Conservation (phyloP, 768 basidiomycete species). For the Hygrocybe punicea region DNA sequence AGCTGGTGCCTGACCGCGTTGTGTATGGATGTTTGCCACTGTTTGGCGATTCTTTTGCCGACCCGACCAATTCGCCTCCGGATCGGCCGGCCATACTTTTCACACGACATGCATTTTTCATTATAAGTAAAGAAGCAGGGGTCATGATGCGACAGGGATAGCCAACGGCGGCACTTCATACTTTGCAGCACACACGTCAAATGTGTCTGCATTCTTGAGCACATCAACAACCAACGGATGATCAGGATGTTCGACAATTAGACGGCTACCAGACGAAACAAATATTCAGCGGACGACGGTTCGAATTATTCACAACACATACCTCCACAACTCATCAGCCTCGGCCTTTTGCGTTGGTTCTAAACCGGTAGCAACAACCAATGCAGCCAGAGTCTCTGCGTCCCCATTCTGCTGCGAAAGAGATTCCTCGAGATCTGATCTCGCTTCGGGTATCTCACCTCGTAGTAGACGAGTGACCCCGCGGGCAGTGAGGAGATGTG, state of each 20-base stretch:
- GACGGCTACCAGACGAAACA: slow-evolving; percentile 29
- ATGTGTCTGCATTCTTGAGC: slow-evolving; percentile 55
- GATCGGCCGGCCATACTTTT: no score
- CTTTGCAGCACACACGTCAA: slow-evolving; percentile 59
- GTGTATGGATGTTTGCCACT: no score
- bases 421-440: slow-evolving; percentile 77
- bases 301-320: slow-evolving; percentile 27
- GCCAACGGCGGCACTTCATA: slow-evolving; percentile 59
- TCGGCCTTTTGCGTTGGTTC: slow-evolving; percentile 56
- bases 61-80: background rate
- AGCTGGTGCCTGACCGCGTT: no score
- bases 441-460: slow-evolving; percentile 71
- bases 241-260: slow-evolving; percentile 50
- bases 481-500: slow-evolving; percentile 73
- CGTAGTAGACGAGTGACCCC: slow-evolving; percentile 76
- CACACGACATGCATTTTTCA: no score
- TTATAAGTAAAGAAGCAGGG: background rate
- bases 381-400: slow-evolving; percentile 65
- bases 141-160: slow-evolving; percentile 13
- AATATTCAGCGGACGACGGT: slow-evolving; percentile 7
- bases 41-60: background rate
- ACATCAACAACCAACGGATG: slow-evolving; percentile 71
- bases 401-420: slow-evolving; percentile 55
- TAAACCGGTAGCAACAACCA: slow-evolving; percentile 61
- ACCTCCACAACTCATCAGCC: slow-evolving; percentile 69